Conservation (phyloP, 768 basidiomycete species). For the Tulasnella sp. region DNA sequence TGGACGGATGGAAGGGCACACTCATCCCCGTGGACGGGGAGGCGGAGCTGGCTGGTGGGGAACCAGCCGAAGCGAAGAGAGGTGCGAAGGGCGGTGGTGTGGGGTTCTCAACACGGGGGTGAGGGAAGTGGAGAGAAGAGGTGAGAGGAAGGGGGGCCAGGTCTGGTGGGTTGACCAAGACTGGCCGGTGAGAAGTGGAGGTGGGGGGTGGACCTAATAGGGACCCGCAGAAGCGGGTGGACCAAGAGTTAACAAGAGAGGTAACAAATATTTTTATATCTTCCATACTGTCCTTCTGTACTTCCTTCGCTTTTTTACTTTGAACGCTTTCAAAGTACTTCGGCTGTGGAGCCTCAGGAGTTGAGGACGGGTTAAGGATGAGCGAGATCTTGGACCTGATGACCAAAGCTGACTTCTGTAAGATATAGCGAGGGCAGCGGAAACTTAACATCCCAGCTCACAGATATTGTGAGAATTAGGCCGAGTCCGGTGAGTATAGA, state of each 20-base stretch:
- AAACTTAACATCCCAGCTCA: too few relatives aligned
- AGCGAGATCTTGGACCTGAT: too few relatives aligned
- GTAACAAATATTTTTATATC: not conserved
- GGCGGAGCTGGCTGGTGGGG: constrained; percentile 17
- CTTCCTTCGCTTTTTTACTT: not conserved
- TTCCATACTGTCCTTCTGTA: not conserved
- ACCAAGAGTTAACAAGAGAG: not conserved
- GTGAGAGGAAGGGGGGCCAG: not conserved
- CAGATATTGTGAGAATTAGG: too few relatives aligned
- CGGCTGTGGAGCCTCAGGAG: too few relatives aligned
- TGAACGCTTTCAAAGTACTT: not conserved
- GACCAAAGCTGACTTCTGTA: too few relatives aligned
- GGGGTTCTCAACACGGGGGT: constrained; percentile 7
- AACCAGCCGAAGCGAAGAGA: not conserved
- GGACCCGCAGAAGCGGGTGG: not conserved
- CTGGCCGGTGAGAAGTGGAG: not conserved
- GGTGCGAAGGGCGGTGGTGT: constrained; percentile 10
- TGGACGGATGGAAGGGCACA: not conserved
- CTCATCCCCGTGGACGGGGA: constrained; percentile 1
- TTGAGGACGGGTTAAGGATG: too few relatives aligned
- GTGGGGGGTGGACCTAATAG: not conserved
- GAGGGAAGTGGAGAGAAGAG: not conserved
- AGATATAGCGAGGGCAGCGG: too few relatives aligned
- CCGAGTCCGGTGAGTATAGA: too few relatives aligned
- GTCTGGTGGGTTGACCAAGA: not conserved